phyloP scores from a whole-genome alignment of 768 basidiomycete genomes.

The Suillus sp. region DNA sequence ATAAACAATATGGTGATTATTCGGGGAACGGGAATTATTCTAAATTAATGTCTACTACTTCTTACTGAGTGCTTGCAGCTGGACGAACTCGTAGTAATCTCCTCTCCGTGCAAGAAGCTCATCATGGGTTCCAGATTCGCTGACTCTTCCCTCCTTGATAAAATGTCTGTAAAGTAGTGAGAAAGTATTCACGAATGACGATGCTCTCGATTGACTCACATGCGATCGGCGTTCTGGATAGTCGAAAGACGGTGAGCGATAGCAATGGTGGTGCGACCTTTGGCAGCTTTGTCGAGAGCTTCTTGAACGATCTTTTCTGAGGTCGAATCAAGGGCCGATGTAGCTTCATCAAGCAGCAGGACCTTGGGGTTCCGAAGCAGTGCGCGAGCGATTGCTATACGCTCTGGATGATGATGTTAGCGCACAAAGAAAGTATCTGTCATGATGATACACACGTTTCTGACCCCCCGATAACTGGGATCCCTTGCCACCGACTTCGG shows the following conservation, averaged over 20 bases:
- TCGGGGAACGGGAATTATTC: neutral
- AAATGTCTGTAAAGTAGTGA: slow-evolving; percentile 61
- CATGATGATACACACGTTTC: slow-evolving; percentile 54
- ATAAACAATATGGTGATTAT: neutral
- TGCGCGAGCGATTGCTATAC: slow-evolving; percentile 87
- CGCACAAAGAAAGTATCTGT: slow-evolving; percentile 4
- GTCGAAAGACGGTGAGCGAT: slow-evolving; percentile 94
- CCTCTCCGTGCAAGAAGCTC: slow-evolving; percentile 67
- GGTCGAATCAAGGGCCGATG: slow-evolving; percentile 86
- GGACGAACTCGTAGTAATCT: slow-evolving; percentile 86
- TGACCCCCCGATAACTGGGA: slow-evolving; percentile 89
- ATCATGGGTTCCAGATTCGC: slow-evolving; percentile 88
- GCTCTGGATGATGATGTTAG: slow-evolving; percentile 37
- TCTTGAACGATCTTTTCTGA: slow-evolving; percentile 95
- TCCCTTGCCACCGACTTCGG: slow-evolving; percentile 88
- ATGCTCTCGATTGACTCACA: slow-evolving; percentile 48
- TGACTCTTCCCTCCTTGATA: slow-evolving; percentile 83
- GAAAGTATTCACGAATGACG: neutral
- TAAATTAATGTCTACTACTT: neutral
- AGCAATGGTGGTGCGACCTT: slow-evolving; percentile 90
- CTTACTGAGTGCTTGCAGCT: slow-evolving; percentile 73
- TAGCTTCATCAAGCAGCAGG: slow-evolving; percentile 85
- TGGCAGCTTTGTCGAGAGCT: slow-evolving; percentile 89
- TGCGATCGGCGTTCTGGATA: slow-evolving; percentile 89
- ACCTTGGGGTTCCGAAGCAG: slow-evolving; percentile 89